Evolutionary conservation across 768 basidiomycete species (phyloP).

Genomic region (Mycena epipterygia): DNA sequence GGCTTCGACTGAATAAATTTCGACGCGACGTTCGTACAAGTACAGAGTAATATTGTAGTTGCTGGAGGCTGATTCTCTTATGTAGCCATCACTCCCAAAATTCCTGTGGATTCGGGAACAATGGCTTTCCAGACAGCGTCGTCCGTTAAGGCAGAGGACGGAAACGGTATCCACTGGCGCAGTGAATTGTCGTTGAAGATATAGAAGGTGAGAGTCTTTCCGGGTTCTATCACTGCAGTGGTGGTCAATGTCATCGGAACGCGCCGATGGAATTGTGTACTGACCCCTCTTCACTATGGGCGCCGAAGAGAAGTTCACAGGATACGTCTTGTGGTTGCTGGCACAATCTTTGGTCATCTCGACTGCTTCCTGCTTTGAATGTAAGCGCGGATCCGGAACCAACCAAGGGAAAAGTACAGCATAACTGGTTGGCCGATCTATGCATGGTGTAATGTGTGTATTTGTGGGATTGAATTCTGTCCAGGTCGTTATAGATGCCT

Average conservation of each 20-base stretch:
- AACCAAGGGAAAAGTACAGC: not conserved
- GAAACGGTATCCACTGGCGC: not conserved
- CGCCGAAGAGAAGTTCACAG: too few species aligned
- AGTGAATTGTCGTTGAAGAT: not conserved
- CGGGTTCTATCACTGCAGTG: not conserved
- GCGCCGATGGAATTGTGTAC: too few species aligned
- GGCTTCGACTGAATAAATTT: too few species aligned
- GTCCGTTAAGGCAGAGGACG: not conserved
- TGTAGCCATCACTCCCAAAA: constrained; percentile 3
- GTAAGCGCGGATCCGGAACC: not conserved
- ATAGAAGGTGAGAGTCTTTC: constrained; percentile 10
- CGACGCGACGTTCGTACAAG: too few species aligned
- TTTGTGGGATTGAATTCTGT: not conserved
- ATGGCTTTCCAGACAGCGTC: not conserved
- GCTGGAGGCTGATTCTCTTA: not conserved
- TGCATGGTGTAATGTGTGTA: not conserved
- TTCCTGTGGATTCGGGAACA: not conserved
- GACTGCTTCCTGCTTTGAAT: constrained; percentile 7
- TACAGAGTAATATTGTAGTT: too few species aligned
- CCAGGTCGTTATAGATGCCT: not conserved
- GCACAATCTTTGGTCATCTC: not conserved
- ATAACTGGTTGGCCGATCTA: constrained; percentile 9
- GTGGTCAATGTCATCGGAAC: not conserved
- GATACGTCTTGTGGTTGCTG: not conserved
- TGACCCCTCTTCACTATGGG: too few species aligned